A percentile compares a stretch with the other conserved stretches of the same genome.
phyloP scores from a whole-genome alignment of 257 asterid genomes.

The Cordia subcordata region DNA sequence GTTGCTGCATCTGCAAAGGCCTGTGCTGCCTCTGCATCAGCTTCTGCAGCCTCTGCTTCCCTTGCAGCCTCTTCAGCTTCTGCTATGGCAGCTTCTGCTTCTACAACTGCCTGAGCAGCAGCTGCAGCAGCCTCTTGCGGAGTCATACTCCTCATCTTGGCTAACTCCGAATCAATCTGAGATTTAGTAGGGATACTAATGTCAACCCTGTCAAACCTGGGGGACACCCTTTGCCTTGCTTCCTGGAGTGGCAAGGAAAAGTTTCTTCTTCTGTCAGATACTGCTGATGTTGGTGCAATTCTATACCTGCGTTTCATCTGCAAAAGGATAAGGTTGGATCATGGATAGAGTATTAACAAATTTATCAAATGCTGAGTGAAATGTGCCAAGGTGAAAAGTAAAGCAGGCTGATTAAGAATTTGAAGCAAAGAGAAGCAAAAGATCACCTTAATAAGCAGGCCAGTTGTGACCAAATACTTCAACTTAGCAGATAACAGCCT shows the following conservation, averaged over 20 bases:
- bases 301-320: conserved; percentile 42
- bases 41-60: conserved; percentile 70
- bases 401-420: background rate
- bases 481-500: conserved; percentile 40
- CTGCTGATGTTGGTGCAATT: conserved; percentile 19
- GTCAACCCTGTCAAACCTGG: conserved; percentile 22
- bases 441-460: conserved; percentile 43
- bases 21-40: conserved; percentile 53
- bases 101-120: conserved; percentile 63
- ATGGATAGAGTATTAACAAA: background rate
- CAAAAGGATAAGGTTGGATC: conserved; percentile 7
- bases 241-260: conserved; percentile 19
- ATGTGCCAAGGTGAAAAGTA: background rate
- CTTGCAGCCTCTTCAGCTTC: conserved; percentile 57
- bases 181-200: conserved; percentile 14
- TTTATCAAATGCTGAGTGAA: too few relatives aligned
- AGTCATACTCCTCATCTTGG: conserved; percentile 44
- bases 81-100: conserved; percentile 60
- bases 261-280: conserved; percentile 30
- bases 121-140: conserved; percentile 53
- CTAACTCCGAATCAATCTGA: conserved; percentile 34
- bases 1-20: conserved; percentile 42
- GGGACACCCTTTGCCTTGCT: conserved; percentile 28
- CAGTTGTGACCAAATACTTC: conserved; percentile 41
- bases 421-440: conserved; percentile 7